Evolutionary conservation across 345 rosid genomes (phyloP).

Genomic region (Corchorus capsularis): DNA sequence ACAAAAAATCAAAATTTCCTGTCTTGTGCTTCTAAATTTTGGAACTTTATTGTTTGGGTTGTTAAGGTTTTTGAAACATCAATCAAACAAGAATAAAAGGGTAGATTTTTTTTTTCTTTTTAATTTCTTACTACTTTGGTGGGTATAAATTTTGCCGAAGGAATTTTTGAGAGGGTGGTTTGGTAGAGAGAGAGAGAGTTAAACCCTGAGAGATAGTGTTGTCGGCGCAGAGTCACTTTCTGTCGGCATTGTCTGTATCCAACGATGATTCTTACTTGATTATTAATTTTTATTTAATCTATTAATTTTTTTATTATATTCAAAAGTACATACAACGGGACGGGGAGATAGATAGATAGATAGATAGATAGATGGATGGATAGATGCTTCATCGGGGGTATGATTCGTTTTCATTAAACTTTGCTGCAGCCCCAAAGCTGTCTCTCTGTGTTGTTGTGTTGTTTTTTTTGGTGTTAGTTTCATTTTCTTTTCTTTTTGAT

Average conservation of each 20-base stretch:
- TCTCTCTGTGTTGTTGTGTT: conserved; percentile 3
- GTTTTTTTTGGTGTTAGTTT: not conserved
- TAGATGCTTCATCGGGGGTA: conserved; percentile 32
- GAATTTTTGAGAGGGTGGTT: conserved; percentile 11
- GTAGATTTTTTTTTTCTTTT: conserved; percentile 20
- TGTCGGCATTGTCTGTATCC: conserved; percentile 90
- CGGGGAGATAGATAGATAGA: conserved; percentile 28
- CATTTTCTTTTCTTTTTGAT: conserved; percentile 10
- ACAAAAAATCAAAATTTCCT: conserved; percentile 13
- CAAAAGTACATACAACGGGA: conserved; percentile 43
- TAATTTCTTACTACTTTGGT: not conserved
- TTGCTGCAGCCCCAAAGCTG: conserved; percentile 17
- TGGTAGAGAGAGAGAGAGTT: conserved; percentile 32
- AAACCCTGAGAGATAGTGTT: conserved; percentile 35
- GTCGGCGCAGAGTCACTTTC: conserved; percentile 88
- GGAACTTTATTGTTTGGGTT: not conserved
- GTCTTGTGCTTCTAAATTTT: conserved; percentile 8
- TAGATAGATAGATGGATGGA: conserved; percentile 36
- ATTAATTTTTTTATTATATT: conserved; percentile 31
- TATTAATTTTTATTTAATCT: conserved; percentile 15
- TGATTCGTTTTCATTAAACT: conserved; percentile 22
- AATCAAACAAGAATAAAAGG: conserved; percentile 30
- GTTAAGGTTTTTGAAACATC: not conserved
- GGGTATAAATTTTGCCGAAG: not conserved
- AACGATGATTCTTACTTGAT: conserved; percentile 51